Evolutionary conservation across 2,329 filamentous ascomycete genomes (phyloP).

Genomic region (Trichoderma koningiopsis): DNA sequence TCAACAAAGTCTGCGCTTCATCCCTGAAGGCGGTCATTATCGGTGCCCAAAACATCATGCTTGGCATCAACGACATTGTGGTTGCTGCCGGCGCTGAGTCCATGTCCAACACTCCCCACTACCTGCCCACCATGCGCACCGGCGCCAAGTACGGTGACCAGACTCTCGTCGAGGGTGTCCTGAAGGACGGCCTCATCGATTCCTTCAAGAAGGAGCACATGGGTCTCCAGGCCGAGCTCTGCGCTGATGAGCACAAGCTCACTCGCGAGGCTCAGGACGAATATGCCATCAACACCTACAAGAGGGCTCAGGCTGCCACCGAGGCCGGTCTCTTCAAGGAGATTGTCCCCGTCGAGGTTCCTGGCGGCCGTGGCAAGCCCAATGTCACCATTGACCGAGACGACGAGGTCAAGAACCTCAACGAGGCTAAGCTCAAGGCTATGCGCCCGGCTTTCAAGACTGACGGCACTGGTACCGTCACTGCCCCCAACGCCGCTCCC

Average conservation of each 20-base stretch:
- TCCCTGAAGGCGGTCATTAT: constrained; percentile 92
- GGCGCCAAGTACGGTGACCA: constrained; percentile 95
- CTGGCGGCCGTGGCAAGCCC: constrained; percentile 88
- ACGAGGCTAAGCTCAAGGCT: constrained; percentile 77
- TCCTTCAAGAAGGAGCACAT: constrained; percentile 97
- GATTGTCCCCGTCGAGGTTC: constrained; percentile 87
- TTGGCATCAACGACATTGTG: constrained; percentile 87
- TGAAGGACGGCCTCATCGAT: constrained; percentile 93
- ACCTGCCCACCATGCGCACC: constrained; percentile 81
- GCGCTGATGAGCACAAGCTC: constrained; percentile 79
- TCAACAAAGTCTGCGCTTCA: constrained; percentile 99
- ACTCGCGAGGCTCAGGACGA: constrained; percentile 86
- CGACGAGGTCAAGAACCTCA: constrained; percentile 95
- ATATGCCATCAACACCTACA: constrained; percentile 93
- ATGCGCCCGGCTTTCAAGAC: constrained; percentile 84
- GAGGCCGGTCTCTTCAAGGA: constrained; percentile 83
- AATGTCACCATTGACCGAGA: constrained; percentile 77
- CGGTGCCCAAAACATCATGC: constrained; percentile 95
- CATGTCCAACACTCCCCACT: constrained; percentile 98
- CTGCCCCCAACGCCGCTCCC: constrained; percentile 93
- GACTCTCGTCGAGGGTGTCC: constrained; percentile 82
- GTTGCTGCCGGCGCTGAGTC: constrained; percentile 95
- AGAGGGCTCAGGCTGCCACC: constrained; percentile 86
- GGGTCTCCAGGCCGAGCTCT: constrained; percentile 91
- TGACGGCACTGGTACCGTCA: constrained; percentile 90